phyloP scores from a whole-genome alignment of 768 basidiomycete genomes.

The Podaxis sp. region DNA sequence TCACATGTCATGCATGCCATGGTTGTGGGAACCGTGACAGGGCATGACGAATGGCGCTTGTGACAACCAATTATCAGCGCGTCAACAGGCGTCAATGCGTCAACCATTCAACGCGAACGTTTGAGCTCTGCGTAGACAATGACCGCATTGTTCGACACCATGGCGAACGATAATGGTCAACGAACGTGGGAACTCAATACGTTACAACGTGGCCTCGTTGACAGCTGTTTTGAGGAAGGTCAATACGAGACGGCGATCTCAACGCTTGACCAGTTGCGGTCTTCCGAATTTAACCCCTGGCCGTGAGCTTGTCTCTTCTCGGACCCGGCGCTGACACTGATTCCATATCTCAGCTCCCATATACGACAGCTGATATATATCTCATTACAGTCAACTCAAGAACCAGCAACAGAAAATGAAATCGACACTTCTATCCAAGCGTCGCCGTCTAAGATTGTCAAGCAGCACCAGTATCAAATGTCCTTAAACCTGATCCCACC shows the following conservation, averaged over 20 bases:
- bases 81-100: not conserved
- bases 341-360: conserved; percentile 44
- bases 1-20: no score
- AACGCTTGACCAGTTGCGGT: conserved; percentile 60
- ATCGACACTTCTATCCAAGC: conserved; percentile 26
- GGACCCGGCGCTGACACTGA: conserved; percentile 11
- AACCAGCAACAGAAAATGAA: conserved; percentile 22
- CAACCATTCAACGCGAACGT: not conserved
- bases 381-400: conserved; percentile 54
- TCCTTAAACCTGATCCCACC: conserved; percentile 38
- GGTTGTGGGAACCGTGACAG: not conserved
- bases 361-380: conserved; percentile 70
- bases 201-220: conserved; percentile 42
- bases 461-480: conserved; percentile 35
- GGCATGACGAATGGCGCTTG: not conserved
- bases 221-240: conserved; percentile 74
- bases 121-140: not conserved
- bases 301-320: conserved; percentile 38
- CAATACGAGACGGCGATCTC: conserved; percentile 70
- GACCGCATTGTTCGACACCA: not conserved
- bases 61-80: not conserved
- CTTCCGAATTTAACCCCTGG: conserved; percentile 54
- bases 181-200: conserved; percentile 13
- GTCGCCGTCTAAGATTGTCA: conserved; percentile 50
- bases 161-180: not conserved